Evolutionary conservation across 148 eudicot species (phyloP).

Genomic region (Rheum nobile): DNA sequence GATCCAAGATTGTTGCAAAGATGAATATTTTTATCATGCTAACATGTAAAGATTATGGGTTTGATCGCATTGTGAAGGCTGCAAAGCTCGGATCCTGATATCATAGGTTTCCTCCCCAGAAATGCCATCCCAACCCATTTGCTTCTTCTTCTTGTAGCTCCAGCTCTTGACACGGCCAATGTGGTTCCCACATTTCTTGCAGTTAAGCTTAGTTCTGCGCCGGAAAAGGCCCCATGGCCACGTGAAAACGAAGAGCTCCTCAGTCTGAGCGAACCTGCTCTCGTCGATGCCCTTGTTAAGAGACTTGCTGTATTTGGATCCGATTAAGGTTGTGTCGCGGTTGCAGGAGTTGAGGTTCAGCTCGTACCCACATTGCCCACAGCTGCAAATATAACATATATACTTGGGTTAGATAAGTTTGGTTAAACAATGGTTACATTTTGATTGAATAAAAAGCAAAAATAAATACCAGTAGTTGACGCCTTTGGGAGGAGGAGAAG

Average conservation of each 20-base stretch:
- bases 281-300: slow-evolving; percentile 34
- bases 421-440: too few relatives aligned
- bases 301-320: not conserved
- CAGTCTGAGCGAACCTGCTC: slow-evolving; percentile 47
- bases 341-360: slow-evolving; percentile 57
- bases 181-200: slow-evolving; percentile 61
- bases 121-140: slow-evolving; percentile 21
- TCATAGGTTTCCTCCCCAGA: slow-evolving; percentile 15
- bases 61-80: slow-evolving; percentile 23
- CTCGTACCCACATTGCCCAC: slow-evolving; percentile 77
- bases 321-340: slow-evolving; percentile 49
- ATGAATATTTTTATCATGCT: not conserved
- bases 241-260: slow-evolving; percentile 42
- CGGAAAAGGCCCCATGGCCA: slow-evolving; percentile 61
- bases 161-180: slow-evolving; percentile 39
- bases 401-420: too few relatives aligned
- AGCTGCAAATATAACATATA: slow-evolving; percentile 29
- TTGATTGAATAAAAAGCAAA: not conserved
- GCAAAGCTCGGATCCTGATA: slow-evolving; percentile 29
- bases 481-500: slow-evolving; percentile 18
- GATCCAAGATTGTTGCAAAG: not conserved
- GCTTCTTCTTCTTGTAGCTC: slow-evolving; percentile 7
- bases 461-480: slow-evolving; percentile 24
- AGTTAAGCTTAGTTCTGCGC: slow-evolving; percentile 45
- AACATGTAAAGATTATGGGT: not conserved